Evolutionary conservation across 768 basidiomycete species (phyloP), one percentile per base, ranked within the genome.

Genomic region (Termitomyces sp.): DNA sequence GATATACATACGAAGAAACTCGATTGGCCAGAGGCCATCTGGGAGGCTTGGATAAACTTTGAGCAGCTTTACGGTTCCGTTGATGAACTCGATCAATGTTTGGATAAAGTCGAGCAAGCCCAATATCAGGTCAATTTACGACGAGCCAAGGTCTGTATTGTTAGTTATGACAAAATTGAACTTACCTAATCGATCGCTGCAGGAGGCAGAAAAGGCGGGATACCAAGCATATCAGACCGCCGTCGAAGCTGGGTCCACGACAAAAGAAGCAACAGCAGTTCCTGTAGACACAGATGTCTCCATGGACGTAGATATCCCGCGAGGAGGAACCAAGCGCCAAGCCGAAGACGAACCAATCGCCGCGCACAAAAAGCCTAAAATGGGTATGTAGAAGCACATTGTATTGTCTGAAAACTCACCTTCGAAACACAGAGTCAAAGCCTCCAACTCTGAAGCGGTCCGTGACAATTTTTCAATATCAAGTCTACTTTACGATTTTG

Each of bases 1-100:
- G 84, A 86, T 58, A 76, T 90, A 4, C 80, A 85, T 30, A 74
- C 77, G 45, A 89, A 88, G 68, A 83, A 87, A 51, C 64, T 98
- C 40, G 96, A 99, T 70, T 98, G 94, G 88, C 94, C 97, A 0
- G 96, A 99, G 70, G 89, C 87, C 10, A 75, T 98, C 8, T 96
- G 92, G 86, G 92, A 94, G 55, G 87, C 90, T 1, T 96, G 92
- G 90, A 66, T 87, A 18, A 72, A 79, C n/a, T 97, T 98, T 65
- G 96, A 98, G 68, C 83, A 92, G 62, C 72, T 89, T 3, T 79
- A 94, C 64, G 96, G 96, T 0, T 79, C 83, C 24, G 75, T 92
- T 14, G 75, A 81, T 30, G 82, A 85, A 38, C 75, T 92, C 30
- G 84, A 91, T 40, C 72, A 74, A 10, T 82, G 82, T 43, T 67